Percentiles rank a stretch among this genome's conserved stretches.
These are phyloP conservation scores for Naganishia sp. DNA, from an alignment of 1,284 basidiomycete species.

Conservation along the genomic window DNA sequence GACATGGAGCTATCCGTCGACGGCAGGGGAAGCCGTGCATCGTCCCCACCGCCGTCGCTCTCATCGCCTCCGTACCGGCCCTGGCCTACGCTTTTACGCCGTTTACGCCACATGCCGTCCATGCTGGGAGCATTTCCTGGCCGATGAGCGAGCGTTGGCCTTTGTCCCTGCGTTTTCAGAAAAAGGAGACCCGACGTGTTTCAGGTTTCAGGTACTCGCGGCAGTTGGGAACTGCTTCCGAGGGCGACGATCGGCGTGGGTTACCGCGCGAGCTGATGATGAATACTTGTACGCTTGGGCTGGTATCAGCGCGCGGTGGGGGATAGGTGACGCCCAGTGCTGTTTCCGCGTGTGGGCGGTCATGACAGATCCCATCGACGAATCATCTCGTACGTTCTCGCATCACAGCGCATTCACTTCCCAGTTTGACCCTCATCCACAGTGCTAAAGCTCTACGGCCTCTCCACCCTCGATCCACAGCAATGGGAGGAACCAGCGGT, in stretches of 20 bases:
- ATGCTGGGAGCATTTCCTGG: neutral
- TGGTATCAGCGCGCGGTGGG: too few species aligned
- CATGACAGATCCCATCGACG: conserved; percentile 26
- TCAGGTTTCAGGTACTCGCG: neutral
- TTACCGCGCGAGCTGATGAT: conserved; percentile 3
- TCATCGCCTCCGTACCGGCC: neutral
- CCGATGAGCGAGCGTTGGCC: neutral
- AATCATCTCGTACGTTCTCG: conserved; percentile 12
- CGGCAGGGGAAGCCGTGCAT: conserved; percentile 2
- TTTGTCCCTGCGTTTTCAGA: neutral
- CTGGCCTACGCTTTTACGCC: conserved; percentile 15
- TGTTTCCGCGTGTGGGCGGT: neutral
- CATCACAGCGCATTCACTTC: neutral
- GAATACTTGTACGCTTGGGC: neutral
- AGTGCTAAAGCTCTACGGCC: conserved; percentile 54
- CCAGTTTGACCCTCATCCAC: conserved; percentile 6
- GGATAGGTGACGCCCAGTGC: neutral
- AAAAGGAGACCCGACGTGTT: neutral
- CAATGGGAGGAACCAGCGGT: conserved; percentile 53
- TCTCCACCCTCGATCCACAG: conserved; percentile 49
- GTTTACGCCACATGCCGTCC: conserved; percentile 23
- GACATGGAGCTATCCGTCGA: conserved; percentile 16
- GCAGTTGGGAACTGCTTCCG: neutral
- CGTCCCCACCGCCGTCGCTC: conserved; percentile 3
- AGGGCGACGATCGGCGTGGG: neutral